phyloP scores from a whole-genome alignment of 495 filamentous ascomycete species.

The Hypoxylon lienhwacheense region DNA sequence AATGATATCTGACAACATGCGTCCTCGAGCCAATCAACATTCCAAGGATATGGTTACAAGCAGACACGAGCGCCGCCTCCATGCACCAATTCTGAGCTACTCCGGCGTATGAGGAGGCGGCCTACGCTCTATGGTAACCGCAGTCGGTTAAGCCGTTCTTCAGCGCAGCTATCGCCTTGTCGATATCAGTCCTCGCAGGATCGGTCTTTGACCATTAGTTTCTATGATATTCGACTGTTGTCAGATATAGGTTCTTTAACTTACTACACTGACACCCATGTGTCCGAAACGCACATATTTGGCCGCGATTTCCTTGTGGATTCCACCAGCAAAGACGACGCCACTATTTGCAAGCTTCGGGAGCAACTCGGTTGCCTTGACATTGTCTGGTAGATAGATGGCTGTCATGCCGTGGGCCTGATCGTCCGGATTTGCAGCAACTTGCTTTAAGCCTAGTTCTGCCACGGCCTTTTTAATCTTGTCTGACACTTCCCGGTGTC shows the following conservation, averaged over 20 bases:
- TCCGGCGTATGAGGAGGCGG: background rate
- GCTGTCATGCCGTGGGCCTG: slow-evolving; percentile 98
- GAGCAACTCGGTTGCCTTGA: slow-evolving; percentile 77
- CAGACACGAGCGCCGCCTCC: background rate
- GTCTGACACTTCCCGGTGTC: slow-evolving; percentile 73
- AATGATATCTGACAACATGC: slow-evolving; percentile 1
- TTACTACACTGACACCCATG: slow-evolving; percentile 90
- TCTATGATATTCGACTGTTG: slow-evolving; percentile 42
- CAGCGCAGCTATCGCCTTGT: slow-evolving; percentile 76
- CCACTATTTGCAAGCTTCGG: slow-evolving; percentile 86
- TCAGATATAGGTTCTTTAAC: slow-evolving; percentile 42
- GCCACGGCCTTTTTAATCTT: slow-evolving; percentile 78
- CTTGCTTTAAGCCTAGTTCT: slow-evolving; percentile 80
- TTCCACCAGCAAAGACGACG: slow-evolving; percentile 89
- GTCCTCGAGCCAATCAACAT: background rate
- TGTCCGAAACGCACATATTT: slow-evolving; percentile 74
- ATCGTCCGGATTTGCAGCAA: slow-evolving; percentile 79
- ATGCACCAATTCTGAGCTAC: background rate
- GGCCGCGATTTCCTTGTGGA: slow-evolving; percentile 75
- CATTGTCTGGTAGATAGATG: slow-evolving; percentile 85
- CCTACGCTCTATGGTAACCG: slow-evolving; percentile 60
- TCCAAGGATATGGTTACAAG: background rate
- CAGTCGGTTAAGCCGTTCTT: slow-evolving; percentile 73
- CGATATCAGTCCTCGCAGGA: slow-evolving; percentile 68
- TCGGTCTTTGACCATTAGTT: slow-evolving; percentile 53